Conservation (phyloP, 768 basidiomycete genomes). For the Auricularia sp. region DNA sequence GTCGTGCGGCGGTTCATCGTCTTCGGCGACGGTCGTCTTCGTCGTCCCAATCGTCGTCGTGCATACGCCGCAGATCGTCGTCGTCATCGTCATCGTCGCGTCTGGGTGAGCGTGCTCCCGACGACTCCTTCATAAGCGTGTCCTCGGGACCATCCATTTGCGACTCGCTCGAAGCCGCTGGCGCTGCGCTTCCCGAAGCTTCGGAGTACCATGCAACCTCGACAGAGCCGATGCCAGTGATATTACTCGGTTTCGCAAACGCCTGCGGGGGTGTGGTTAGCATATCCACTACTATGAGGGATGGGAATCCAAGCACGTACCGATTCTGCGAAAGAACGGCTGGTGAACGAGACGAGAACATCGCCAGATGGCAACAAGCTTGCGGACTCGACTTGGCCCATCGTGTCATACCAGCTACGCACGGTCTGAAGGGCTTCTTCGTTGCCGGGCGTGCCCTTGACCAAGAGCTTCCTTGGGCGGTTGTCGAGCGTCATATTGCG, state of each 20-base stretch:
- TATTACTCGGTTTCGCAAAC: neutral
- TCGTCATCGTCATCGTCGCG: neutral
- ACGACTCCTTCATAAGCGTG: neutral
- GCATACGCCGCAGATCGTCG: neutral
- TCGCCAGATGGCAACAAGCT: constrained; percentile 46
- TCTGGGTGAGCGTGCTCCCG: neutral
- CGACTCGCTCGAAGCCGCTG: neutral
- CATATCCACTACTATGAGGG: neutral
- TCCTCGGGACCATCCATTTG: neutral
- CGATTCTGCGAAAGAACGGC: constrained; percentile 67
- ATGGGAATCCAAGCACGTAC: constrained; percentile 25
- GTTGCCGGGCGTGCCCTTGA: constrained; percentile 52
- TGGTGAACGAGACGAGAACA: constrained; percentile 58
- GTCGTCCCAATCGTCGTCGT: neutral
- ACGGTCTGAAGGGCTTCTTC: constrained; percentile 41
- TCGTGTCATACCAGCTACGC: constrained; percentile 75
- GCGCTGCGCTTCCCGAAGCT: neutral
- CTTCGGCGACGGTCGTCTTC: neutral
- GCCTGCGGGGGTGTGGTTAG: neutral
- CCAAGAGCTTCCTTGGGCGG: constrained; percentile 66
- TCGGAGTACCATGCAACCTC: neutral
- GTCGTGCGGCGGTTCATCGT: neutral
- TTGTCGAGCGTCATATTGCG: constrained; percentile 85
- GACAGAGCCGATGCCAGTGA: neutral
- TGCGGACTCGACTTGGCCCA: constrained; percentile 60